Evolutionary conservation across 2,329 filamentous ascomycete species (phyloP).

Genomic region (Diaporthe aspalathi): DNA sequence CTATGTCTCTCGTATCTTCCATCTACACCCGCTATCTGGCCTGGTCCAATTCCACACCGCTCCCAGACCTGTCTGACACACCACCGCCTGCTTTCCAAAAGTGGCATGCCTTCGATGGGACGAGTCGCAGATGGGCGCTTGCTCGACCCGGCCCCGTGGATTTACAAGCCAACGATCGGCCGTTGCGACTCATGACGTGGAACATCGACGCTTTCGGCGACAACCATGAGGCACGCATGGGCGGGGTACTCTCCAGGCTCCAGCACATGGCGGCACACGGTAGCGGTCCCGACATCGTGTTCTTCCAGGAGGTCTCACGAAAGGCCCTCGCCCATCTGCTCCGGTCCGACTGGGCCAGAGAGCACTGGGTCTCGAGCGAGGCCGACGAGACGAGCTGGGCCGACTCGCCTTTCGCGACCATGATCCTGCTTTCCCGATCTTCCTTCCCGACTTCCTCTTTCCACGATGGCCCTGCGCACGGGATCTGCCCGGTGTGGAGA

Average conservation of each 20-base stretch:
- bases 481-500: slow-evolving; percentile 46
- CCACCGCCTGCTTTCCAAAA: background rate
- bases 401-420: slow-evolving; percentile 43
- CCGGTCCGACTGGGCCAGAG: slow-evolving; percentile 43
- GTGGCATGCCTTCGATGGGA: slow-evolving; percentile 12
- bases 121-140: background rate
- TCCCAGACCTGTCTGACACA: background rate
- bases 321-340: slow-evolving; percentile 44
- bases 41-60: slow-evolving; percentile 8
- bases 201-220: slow-evolving; percentile 46
- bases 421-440: slow-evolving; percentile 46
- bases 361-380: slow-evolving; percentile 49
- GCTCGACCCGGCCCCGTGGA: background rate
- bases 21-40: background rate
- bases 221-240: slow-evolving; percentile 41
- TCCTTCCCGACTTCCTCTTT: background rate
- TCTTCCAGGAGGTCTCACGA: slow-evolving; percentile 50
- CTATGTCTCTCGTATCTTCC: background rate
- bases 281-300: slow-evolving; percentile 47
- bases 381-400: slow-evolving; percentile 42
- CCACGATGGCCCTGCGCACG: background rate
- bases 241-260: slow-evolving; percentile 46
- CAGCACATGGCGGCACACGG: background rate
- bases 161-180: background rate
- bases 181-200: slow-evolving; percentile 44